Percentiles rank a stretch among this genome's conserved stretches.
Evolutionary conservation across 2,329 filamentous ascomycete genomes (phyloP).

Genomic region (Penicillium sp.): DNA sequence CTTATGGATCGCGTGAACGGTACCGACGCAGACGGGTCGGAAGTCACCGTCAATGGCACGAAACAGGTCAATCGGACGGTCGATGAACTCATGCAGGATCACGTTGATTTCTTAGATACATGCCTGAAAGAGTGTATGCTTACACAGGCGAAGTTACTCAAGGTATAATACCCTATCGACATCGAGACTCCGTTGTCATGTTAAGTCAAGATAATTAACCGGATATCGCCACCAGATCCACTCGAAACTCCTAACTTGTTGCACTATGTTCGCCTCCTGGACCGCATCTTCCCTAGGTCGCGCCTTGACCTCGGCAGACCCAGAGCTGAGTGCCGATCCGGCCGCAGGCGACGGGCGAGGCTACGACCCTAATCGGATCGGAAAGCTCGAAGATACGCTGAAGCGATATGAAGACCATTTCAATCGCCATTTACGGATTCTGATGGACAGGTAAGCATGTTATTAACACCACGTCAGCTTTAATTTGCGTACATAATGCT

Average conservation of each 20-base stretch:
- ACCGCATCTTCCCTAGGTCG: constrained; percentile 79
- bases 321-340: constrained; percentile 63
- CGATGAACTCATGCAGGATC: constrained; percentile 97
- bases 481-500: background rate
- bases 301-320: constrained; percentile 82
- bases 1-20: constrained; percentile 84
- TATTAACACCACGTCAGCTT: background rate
- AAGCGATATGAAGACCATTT: constrained; percentile 94
- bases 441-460: constrained; percentile 73
- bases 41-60: constrained; percentile 43
- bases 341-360: constrained; percentile 43
- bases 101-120: constrained; percentile 96
- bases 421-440: constrained; percentile 85
- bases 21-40: constrained; percentile 51
- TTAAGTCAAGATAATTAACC: background rate
- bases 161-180: constrained; percentile 60
- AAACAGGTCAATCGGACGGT: constrained; percentile 75
- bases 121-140: constrained; percentile 99
- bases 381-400: constrained; percentile 83
- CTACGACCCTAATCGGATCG: constrained; percentile 66
- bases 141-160: constrained; percentile 91
- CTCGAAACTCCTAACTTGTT: constrained; percentile 95
- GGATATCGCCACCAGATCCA: constrained; percentile 70
- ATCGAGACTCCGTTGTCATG: background rate
- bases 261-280: constrained; percentile 90